Base-by-base conservation (phyloP, 2,329 filamentous ascomycete species). In the Leptodontidium sp. region DNA sequence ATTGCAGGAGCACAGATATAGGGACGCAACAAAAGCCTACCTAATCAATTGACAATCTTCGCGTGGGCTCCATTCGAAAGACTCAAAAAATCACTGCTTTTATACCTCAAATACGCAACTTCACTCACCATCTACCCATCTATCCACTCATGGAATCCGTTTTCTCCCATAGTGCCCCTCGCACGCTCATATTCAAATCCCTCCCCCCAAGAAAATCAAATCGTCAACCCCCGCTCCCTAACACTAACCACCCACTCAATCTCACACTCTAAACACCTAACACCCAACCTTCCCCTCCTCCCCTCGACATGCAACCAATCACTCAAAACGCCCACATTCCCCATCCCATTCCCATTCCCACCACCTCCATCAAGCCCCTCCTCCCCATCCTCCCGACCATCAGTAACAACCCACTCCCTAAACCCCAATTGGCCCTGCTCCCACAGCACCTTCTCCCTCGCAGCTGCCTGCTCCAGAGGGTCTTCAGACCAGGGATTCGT, bases 281-380 rank as follows among this genome's bases (percentile, higher is more conserved):
- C 21, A 43, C 45, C 57, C 38, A 59, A 29, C 11, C n/a, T 45
- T n/a, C 57, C 57, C 14, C 6, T 40, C 38, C 57, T 24, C 12
- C 57, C 57, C 57, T 59, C 57, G 26, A 59, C 57, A 11, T 38
- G 11, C 4, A 59, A 12, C 35, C 38, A 59, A 59, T 59, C 57
- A 21, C 35, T 45, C 38, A 59, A 11, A 1, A 29, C 38, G 3
- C 12, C 35, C 38, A 45, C 40, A 24, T 40, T 58, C 17, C 55
- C 17, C 4, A 12, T 40, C n/a, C 21, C 21, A 24, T 40, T 58
- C 32, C 55, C 17, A 14, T 21, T 40, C n/a, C 21, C 14, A 29
- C 9, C 38, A 8, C n/a, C 53, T 26, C 29, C 6, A 14, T 21
- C 5, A 14, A 14, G 3, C n/a, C 24, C 52, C 15, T 2, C 32